phyloP scores from a whole-genome alignment of 768 basidiomycete genomes.

The Xerocomellus intermedius region DNA sequence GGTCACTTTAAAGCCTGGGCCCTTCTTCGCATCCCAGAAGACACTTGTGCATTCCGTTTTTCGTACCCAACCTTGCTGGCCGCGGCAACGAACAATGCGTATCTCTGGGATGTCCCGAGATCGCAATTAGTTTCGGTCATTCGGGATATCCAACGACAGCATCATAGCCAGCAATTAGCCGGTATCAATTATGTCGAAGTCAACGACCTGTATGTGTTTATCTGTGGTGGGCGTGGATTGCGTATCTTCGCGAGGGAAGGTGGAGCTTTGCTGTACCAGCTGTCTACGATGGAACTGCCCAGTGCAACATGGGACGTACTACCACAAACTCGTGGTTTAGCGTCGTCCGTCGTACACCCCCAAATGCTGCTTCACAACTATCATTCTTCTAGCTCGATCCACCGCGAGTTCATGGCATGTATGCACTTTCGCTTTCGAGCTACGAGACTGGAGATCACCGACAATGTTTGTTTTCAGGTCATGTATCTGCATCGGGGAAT shows the following conservation, averaged over 20 bases:
- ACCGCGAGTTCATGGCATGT: slow-evolving; percentile 30
- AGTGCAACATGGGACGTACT: slow-evolving; percentile 38
- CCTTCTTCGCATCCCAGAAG: slow-evolving; percentile 46
- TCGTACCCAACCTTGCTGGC: slow-evolving; percentile 65
- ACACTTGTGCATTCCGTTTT: slow-evolving; percentile 57
- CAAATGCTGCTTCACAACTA: slow-evolving; percentile 18
- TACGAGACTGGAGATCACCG: not conserved
- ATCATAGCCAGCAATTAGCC: slow-evolving; percentile 28
- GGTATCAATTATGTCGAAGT: slow-evolving; percentile 66
- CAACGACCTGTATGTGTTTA: slow-evolving; percentile 52
- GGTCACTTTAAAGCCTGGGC: slow-evolving; percentile 68
- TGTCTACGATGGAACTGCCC: slow-evolving; percentile 37
- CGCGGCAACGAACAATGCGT: slow-evolving; percentile 43
- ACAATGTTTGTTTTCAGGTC: slow-evolving; percentile 26
- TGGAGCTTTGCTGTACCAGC: slow-evolving; percentile 43
- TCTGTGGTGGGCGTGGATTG: slow-evolving; percentile 50
- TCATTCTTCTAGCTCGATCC: not conserved
- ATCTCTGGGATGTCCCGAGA: slow-evolving; percentile 61
- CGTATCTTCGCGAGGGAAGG: slow-evolving; percentile 53
- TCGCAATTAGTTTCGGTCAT: slow-evolving; percentile 45
- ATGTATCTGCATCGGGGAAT: slow-evolving; percentile 49
- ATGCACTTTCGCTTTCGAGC: not conserved
- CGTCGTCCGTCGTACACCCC: slow-evolving; percentile 17
- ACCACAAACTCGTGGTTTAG: slow-evolving; percentile 8
- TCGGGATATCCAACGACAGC: slow-evolving; percentile 18